These are phyloP conservation scores for Butyriboletus loyo DNA, from an alignment of 768 basidiomycete species.

Conservation along the genomic window DNA sequence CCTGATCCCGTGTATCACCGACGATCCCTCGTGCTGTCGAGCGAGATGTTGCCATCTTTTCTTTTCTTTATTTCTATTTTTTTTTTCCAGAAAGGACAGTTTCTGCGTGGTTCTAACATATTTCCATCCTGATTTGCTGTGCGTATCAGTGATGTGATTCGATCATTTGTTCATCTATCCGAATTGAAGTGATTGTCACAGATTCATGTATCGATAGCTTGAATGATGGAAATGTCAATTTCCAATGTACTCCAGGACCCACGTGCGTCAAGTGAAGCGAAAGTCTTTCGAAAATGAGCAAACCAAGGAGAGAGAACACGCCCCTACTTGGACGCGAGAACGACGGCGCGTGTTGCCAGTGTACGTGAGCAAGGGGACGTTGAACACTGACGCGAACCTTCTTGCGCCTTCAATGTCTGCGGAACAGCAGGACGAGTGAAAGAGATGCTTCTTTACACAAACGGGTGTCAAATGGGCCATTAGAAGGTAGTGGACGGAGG, in stretches of 20 bases:
- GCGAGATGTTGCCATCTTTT: slow-evolving; percentile 8
- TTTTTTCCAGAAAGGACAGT: not conserved
- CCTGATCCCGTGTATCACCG: not conserved
- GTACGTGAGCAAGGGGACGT: not conserved
- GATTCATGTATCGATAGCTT: slow-evolving; percentile 10
- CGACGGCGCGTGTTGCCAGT: slow-evolving; percentile 62
- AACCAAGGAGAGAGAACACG: not conserved
- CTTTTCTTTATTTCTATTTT: not conserved
- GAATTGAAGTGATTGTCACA: slow-evolving; percentile 6
- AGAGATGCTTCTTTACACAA: slow-evolving; percentile 29
- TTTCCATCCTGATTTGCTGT: slow-evolving; percentile 15
- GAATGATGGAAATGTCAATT: not conserved
- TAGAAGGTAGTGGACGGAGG: not conserved
- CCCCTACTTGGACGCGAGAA: slow-evolving; percentile 64
- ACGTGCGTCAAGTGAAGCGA: not conserved
- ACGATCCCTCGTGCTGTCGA: slow-evolving; percentile 17
- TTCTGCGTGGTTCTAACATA: not conserved
- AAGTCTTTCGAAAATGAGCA: not conserved
- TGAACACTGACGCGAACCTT: slow-evolving; percentile 58
- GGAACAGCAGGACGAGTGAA: not conserved
- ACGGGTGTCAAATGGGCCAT: slow-evolving; percentile 35
- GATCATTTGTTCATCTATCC: slow-evolving; percentile 1
- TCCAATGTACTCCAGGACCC: not conserved
- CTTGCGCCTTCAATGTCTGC: slow-evolving; percentile 60
- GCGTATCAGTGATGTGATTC: slow-evolving; percentile 11